Conservation (phyloP, 208 protist species). For the Leishmania tropica region DNA sequence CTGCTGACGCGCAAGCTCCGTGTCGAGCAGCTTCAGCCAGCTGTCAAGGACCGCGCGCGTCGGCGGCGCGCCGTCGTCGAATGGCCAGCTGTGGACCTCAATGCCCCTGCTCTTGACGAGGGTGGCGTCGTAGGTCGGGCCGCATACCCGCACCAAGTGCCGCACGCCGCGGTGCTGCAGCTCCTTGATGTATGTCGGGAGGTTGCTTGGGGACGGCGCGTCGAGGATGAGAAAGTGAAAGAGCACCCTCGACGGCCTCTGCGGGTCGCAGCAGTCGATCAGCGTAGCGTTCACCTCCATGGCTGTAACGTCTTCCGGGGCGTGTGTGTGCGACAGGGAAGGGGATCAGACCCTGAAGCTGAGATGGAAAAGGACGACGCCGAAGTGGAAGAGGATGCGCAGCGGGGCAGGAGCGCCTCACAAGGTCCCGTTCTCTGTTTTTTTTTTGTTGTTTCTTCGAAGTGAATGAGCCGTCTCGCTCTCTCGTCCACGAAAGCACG, state of each 20-base stretch:
- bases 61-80: slow-evolving; percentile 91
- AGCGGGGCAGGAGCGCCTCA: background rate
- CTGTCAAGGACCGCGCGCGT: slow-evolving; percentile 73
- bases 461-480: background rate
- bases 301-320: background rate
- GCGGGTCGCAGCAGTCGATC: slow-evolving; percentile 74
- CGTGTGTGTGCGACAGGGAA: background rate
- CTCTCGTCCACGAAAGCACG: background rate
- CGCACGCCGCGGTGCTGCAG: slow-evolving; percentile 74
- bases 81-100: slow-evolving; percentile 88
- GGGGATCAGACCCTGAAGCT: background rate
- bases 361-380: background rate
- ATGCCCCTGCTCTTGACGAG: slow-evolving; percentile 73
- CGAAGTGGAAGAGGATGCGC: background rate
- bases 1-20: slow-evolving; percentile 39
- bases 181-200: slow-evolving; percentile 92
- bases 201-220: slow-evolving; percentile 81
- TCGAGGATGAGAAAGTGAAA: slow-evolving; percentile 90
- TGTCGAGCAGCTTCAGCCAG: slow-evolving; percentile 85
- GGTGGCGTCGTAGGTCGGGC: slow-evolving; percentile 78
- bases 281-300: slow-evolving; percentile 89
- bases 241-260: slow-evolving; percentile 36
- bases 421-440: background rate
- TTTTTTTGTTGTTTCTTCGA: background rate
- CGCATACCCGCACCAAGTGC: slow-evolving; percentile 89